Conservation (phyloP, 176 grass and related monocot genomes). For the Cenchrus fungigraminus region DNA sequence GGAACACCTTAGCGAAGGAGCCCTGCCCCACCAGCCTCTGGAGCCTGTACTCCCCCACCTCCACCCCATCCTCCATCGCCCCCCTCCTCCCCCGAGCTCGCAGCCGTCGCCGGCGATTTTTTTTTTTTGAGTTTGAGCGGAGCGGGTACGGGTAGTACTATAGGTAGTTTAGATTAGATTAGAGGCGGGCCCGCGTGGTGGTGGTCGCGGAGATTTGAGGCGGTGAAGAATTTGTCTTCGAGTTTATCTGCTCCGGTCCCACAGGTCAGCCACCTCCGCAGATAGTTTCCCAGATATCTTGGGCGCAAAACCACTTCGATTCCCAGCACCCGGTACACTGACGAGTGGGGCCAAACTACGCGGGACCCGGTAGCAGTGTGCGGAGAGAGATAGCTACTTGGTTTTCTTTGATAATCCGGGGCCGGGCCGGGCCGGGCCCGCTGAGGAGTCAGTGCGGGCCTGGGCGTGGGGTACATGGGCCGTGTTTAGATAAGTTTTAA, state of each 20-base stretch:
- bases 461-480: background rate
- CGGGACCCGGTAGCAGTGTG: background rate
- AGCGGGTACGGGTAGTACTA: background rate
- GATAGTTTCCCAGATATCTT: background rate
- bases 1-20: constrained; percentile 65
- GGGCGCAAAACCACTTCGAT: background rate
- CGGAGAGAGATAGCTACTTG: background rate
- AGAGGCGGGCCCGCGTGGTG: constrained; percentile 36
- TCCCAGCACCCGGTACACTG: background rate
- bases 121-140: background rate
- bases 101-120: background rate
- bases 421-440: background rate
- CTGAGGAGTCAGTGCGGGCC: background rate
- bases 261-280: background rate
- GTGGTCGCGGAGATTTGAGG: constrained; percentile 32
- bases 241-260: background rate
- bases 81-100: background rate
- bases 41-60: constrained; percentile 63
- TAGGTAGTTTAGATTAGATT: constrained; percentile 46
- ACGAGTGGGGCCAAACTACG: background rate
- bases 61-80: constrained; percentile 19
- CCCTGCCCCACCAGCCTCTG: constrained; percentile 54
- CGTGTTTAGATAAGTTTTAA: too few species aligned
- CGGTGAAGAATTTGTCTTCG: constrained; percentile 34
- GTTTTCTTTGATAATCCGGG: background rate